Evolutionary conservation across 148 eudicot species (phyloP).

Genomic region (Rhododendron henanense): DNA sequence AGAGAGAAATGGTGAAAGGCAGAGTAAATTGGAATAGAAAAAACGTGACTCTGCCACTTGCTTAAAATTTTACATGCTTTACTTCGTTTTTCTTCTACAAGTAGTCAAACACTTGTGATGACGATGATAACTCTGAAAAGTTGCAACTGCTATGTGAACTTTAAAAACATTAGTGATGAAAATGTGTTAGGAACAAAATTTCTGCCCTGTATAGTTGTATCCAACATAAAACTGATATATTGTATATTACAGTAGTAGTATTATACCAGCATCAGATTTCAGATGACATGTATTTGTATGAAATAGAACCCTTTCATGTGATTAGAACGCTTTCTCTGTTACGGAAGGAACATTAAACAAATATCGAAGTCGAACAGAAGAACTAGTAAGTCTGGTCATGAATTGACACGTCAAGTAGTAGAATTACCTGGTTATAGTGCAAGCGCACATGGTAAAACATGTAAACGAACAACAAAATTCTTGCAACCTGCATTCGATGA

Average conservation of each 20-base stretch:
- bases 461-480: constrained; percentile 92
- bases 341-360: neutral
- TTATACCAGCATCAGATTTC: neutral
- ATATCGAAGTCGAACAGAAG: neutral
- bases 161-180: neutral
- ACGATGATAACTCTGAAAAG: neutral
- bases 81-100: neutral
- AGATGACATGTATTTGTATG: neutral
- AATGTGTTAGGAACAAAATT: neutral
- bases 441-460: constrained; percentile 90
- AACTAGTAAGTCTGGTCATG: neutral
- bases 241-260: neutral
- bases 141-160: neutral
- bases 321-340: neutral
- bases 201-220: neutral
- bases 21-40: neutral
- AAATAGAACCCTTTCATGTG: neutral
- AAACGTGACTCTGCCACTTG: neutral
- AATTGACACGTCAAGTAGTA: neutral
- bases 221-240: neutral
- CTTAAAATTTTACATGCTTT: neutral
- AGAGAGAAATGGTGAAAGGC: neutral
- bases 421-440: constrained; percentile 84
- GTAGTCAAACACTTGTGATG: neutral
- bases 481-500: constrained; percentile 74